Base-by-base conservation (phyloP, 345 rosid species). In the Anastatica hierochuntica region DNA sequence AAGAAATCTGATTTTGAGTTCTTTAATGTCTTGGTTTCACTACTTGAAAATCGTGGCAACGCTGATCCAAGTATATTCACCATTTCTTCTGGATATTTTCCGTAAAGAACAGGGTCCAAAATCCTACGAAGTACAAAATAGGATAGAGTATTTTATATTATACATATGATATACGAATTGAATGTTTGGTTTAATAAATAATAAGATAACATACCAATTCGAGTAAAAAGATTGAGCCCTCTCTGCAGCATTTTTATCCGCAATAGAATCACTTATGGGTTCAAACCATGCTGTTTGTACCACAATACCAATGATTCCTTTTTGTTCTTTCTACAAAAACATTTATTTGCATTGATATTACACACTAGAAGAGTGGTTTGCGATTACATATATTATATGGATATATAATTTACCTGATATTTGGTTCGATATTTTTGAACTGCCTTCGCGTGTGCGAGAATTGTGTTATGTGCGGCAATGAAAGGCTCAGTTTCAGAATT, bases 51-150 rank as follows among this genome's bases (percentile, higher is more conserved):
- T 29, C 4, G 10, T 0, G 95, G 95, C 16, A 86, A 59, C 17
- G 51, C 34, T 17, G 70, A 45, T 40, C 84, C 85, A 43, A 86
- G 68, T 66, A 80, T 58, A 34, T 67, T 47, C 11, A 45, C 69
- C 90, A 86, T 80, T 56, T 72, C 81, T 38, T 18, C 31, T 0
- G 95, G 88, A 70, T 86, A 83, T 44, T 39, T 70, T 18, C 95
- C 84, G 6, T 40, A 39, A 17, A 85, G 67, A 56, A 80, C 60
- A 5, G 90, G 87, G 41, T 85, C 85, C 21, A 85, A 40, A 52
- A 82, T 80, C 90, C 95, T 85, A 49, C 7, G 36, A 34, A 4
- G 9, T 29, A 29, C 8, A 29, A 1, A 29, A 29, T 4, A 29
- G 2, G 24, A 21, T 21, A 21, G 5, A 21, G 24, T 21, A 21